Conservation (phyloP, 192 early-diverging fungal genomes). For the Backusella psychrophila region DNA sequence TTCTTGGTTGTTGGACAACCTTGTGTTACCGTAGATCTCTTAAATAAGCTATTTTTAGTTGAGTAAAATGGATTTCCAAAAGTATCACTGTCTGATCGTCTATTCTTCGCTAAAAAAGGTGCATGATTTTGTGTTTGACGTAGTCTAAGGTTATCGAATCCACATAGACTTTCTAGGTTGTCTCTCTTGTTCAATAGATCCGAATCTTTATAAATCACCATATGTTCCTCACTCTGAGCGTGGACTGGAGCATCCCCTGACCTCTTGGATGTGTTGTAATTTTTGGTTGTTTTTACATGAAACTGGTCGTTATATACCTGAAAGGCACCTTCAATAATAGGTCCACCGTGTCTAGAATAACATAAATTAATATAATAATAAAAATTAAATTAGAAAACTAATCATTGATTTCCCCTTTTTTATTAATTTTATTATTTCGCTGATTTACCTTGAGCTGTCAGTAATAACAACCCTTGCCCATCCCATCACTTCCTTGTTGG, state of each 20-base stretch:
- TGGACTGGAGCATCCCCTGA: constrained; percentile 40
- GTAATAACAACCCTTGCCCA: constrained; percentile 51
- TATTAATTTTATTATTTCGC: constrained; percentile 13
- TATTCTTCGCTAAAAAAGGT: neutral
- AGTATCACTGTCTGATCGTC: neutral
- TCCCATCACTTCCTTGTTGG: constrained; percentile 41
- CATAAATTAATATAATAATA: neutral
- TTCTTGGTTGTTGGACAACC: constrained; percentile 14
- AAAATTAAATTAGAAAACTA: constrained; percentile 1
- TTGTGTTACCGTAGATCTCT: neutral
- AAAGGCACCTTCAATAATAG: constrained; percentile 60
- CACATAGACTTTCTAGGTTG: neutral
- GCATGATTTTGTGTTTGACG: neutral
- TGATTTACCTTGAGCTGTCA: constrained; percentile 26
- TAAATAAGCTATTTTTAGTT: neutral
- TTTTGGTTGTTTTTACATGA: constrained; percentile 50
- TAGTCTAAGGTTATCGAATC: constrained; percentile 15
- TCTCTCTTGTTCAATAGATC: neutral
- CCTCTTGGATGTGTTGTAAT: constrained; percentile 50
- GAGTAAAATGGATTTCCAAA: neutral
- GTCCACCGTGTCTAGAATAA: constrained; percentile 16
- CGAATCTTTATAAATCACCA: constrained; percentile 28
- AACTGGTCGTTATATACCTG: constrained; percentile 46
- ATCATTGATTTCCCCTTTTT: neutral
- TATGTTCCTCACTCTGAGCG: neutral